Evolutionary conservation across 2,329 filamentous ascomycete species (phyloP), one percentile per base, ranked within the genome.

Genomic region (Ophiostoma pallidulum): DNA sequence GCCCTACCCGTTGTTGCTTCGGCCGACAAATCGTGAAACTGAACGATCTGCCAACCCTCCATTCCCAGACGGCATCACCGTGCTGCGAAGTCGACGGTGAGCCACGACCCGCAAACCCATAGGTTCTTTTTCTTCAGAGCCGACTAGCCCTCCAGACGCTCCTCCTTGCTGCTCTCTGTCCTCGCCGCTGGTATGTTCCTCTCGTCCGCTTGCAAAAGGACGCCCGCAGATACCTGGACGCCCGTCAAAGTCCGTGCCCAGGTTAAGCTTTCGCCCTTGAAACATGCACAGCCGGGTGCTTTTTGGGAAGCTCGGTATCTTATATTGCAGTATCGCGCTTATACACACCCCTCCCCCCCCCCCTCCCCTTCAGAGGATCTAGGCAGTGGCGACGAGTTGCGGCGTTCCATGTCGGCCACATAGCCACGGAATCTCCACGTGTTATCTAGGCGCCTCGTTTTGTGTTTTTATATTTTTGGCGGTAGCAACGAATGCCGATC

Each of bases 181-280:
- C 24, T 2, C 4, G 24, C 38, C 10, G 22, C 33, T 37, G n/a
- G 13, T 10, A 24, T 6, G 7, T 29, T n/a, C 8, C 24, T 20
- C 19, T 20, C 33, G 32, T 36, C 13, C 22, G 8, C 20, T 19
- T 28, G 28, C 41, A 35, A 16, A 22, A 37, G 24, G 36, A 24
- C 3, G 16, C 18, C n/a, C 33, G 24, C 8, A 31, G 36, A 18
- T 16, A 13, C 31, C 29, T 37, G 36, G 10, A 14, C 20, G 20
- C 36, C 29, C 44, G 37, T 20, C 44, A 22, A 31, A 20, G 36
- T 45, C 36, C 41, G 36, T 45, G 47, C 47, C 47, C 47, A 41
- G 41, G 41, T 45, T 45, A 45, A 44, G 47, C 36, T 45, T 45
- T 45, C 20, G 22, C 31, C 31, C 26, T 45, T 49, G 47, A 49